Base-by-base conservation (phyloP, 2,329 filamentous ascomycete species). In the Fusarium brevicatenulatum region DNA sequence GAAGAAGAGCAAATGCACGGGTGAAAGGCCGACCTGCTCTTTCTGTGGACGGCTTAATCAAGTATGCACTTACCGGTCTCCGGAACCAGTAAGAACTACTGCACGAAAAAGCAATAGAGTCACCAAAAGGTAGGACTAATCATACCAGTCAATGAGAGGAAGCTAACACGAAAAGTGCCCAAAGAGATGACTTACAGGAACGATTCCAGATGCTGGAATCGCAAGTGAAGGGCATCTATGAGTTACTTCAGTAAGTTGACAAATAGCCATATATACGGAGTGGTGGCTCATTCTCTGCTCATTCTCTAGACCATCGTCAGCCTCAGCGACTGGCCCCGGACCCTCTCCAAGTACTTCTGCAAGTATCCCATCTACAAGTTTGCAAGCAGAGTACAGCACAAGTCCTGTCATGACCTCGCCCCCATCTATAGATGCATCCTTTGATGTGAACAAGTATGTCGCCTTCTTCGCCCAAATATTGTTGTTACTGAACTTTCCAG, bases 401-500 rank as follows among this genome's bases (percentile, higher is more conserved):
- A 68, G 63, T 28, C 40, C 65, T 2, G 16, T 8, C 13, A 49
- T 54, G 1, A 5, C 37, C 7, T 42, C 63, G 4, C 36, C 42
- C 5, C 37, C 25, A 8, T 2, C 15, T 8, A 13, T 34, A 3
- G 34, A 37, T n/a, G 3, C 9, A 21, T 7, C 16, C 1, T 68
- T 68, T 15, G 53, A 39, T 50, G 9, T 34, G 1, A 8, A 28
- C 15, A 68, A 28, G 65, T 68, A 49, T 12, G 54, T 18, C 4
- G 2, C 9, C 1, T 0, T 1, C 1, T 1, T 7, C 2, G 5
- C 2, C 0, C 0, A 1, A 1, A 2, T 1, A 3, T 0, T 3
- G 0, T 4, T 16, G 10, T 15, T 9, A 7, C 55, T 68, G 28
- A 68, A 7, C 0, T 5, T 2, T 6, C 1, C 5, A 68, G 65